Evolutionary conservation across 352 stramenopile species (phyloP), one percentile per base, ranked within the genome.

Genomic region (Globisporangium carolinianum): DNA sequence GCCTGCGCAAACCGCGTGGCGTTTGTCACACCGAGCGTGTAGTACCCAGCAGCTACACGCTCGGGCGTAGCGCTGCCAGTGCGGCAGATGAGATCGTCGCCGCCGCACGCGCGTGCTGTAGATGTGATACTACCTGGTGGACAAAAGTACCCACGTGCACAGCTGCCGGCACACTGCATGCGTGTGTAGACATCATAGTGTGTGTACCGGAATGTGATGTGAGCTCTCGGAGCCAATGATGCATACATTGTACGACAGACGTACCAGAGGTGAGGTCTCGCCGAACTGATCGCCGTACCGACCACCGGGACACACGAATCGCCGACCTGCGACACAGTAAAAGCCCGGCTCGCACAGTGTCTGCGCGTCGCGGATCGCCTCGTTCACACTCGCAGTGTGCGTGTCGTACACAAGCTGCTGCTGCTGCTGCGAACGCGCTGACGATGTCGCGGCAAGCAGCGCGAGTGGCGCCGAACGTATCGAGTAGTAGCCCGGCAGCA

Each of bases 131-230:
- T 90, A 2, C 73, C 76, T 7, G 64, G 47, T 3, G 75, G 76
- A 47, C 85, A 95, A 50, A 75, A 92, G 60, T 79, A 92, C 0
- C 85, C 83, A 5, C 75, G 73, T 7, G 64, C 69, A 45, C 85
- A 95, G n/a, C 58, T 59, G 0, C 77, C 83, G 5, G 75, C 53
- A 65, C 85, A 95, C 15, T 84, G 58, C 8, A 65, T 32, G 24
- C 24, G 24, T 32, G 24, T 32, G 24, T 32, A 32, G 3, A 32
- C 24, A 32, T 32, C 24, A 32, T 32, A 32, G 24, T 32, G 24
- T 2, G 1, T 32, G 24, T 32, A 32, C 24, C 24, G 1, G 24
- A 32, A 32, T 32, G 24, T 32, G 24, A 2, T 53, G 9, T 50
- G 18, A 47, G 48, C 38, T 10, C 45, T 46, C 47, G 8, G 2